phyloP scores from a whole-genome alignment of 352 stramenopile genomes.

The Salisapilia sapeloensis region DNA sequence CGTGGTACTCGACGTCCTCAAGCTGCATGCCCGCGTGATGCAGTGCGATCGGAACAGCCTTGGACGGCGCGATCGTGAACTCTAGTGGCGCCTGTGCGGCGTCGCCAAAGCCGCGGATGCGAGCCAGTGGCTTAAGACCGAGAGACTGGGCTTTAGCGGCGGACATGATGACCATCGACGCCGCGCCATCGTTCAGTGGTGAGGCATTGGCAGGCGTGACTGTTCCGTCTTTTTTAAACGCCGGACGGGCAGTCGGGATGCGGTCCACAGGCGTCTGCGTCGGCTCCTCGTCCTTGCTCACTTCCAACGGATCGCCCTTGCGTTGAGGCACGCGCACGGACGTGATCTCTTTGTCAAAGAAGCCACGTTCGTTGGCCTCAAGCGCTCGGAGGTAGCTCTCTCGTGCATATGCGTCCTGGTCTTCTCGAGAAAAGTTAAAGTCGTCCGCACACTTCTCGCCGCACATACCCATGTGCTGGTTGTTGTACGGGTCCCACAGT shows the following conservation, averaged over 20 bases:
- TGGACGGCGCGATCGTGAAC: constrained; percentile 93
- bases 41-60: constrained; percentile 88
- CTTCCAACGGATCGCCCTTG: constrained; percentile 33
- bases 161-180: constrained; percentile 92
- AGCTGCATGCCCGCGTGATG: constrained; percentile 80
- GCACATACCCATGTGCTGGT: constrained; percentile 91
- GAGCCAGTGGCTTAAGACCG: constrained; percentile 54
- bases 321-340: constrained; percentile 72
- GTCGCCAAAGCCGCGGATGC: constrained; percentile 70
- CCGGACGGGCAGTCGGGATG: constrained; percentile 77
- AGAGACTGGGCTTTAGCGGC: constrained; percentile 72
- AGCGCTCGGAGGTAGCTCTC: constrained; percentile 82
- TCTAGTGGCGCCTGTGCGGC: constrained; percentile 82
- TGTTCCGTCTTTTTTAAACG: constrained; percentile 92
- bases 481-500: constrained; percentile 95
- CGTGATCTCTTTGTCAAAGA: constrained; percentile 85
- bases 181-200: constrained; percentile 93
- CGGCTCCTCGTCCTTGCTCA: constrained; percentile 89
- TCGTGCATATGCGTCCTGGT: constrained; percentile 92
- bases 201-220: constrained; percentile 96
- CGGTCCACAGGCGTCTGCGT: constrained; percentile 83
- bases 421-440: constrained; percentile 85
- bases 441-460: constrained; percentile 88
- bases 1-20: constrained; percentile 93
- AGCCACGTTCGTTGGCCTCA: constrained; percentile 56